Conservation (phyloP, 768 basidiomycete genomes). For the Leccinum uliginosum region DNA sequence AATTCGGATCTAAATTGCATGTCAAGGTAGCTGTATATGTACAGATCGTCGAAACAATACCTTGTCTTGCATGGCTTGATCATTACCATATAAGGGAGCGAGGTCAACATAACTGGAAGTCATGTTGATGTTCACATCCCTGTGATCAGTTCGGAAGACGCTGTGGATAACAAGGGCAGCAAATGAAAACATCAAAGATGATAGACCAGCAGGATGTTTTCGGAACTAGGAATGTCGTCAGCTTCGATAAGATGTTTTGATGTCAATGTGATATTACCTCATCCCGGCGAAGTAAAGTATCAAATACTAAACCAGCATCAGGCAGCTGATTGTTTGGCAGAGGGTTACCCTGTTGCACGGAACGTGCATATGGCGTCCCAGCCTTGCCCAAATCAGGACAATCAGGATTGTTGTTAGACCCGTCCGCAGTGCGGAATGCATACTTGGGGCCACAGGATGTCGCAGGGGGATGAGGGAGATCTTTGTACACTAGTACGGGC, state of each 20-base stretch:
- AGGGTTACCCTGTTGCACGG: slow-evolving; percentile 66
- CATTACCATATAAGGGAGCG: slow-evolving; percentile 76
- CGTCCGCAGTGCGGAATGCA: slow-evolving; percentile 72
- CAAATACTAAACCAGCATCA: slow-evolving; percentile 77
- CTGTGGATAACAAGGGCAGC: slow-evolving; percentile 84
- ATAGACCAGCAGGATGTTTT: slow-evolving; percentile 74
- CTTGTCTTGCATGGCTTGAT: slow-evolving; percentile 54
- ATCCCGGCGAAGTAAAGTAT: slow-evolving; percentile 70
- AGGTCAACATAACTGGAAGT: slow-evolving; percentile 88
- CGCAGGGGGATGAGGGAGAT: slow-evolving; percentile 73
- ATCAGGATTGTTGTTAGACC: slow-evolving; percentile 68
- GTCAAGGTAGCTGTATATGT: background rate
- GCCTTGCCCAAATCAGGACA: slow-evolving; percentile 74
- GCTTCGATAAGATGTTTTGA: background rate
- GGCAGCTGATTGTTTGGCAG: slow-evolving; percentile 67
- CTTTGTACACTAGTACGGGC: slow-evolving; percentile 61
- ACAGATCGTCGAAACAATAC: slow-evolving; percentile 32
- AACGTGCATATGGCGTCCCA: slow-evolving; percentile 75
- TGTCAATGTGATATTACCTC: slow-evolving; percentile 37
- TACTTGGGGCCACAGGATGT: slow-evolving; percentile 62
- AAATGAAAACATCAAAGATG: slow-evolving; percentile 76
- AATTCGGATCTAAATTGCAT: slow-evolving; percentile 24
- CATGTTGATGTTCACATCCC: slow-evolving; percentile 65
- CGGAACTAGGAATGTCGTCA: slow-evolving; percentile 47
- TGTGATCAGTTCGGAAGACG: slow-evolving; percentile 79